A percentile compares a stretch with the other conserved stretches of the same genome.
Conservation (phyloP, 805 yeast genomes). For the Myxozyma monticola region DNA sequence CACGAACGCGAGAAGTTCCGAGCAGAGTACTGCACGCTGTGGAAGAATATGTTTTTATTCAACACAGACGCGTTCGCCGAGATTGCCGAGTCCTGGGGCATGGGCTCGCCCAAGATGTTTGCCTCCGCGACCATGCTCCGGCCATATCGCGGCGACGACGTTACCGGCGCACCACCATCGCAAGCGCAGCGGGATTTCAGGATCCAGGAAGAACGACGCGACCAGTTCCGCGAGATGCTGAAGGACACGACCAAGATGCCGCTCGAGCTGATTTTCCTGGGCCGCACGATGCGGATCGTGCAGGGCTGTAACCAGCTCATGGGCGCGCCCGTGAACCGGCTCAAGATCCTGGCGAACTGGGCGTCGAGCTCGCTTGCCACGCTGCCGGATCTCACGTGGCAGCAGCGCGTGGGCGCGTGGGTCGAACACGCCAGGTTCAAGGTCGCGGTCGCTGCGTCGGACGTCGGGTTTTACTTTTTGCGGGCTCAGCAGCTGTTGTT, state of each 20-base stretch:
- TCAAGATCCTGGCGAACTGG: constrained; percentile 60
- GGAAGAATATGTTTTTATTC: constrained; percentile 61
- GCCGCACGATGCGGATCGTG: constrained; percentile 71
- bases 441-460: constrained; percentile 19
- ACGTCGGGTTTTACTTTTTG: constrained; percentile 38
- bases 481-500: constrained; percentile 41
- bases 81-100: constrained; percentile 65
- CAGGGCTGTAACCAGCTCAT: constrained; percentile 65
- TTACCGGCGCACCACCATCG: not conserved
- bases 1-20: constrained; percentile 53
- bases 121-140: constrained; percentile 56
- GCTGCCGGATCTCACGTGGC: constrained; percentile 1
- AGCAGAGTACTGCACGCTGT: constrained; percentile 57
- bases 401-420: constrained; percentile 14
- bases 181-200: constrained; percentile 39
- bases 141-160: constrained; percentile 40
- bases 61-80: constrained; percentile 50
- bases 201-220: constrained; percentile 46
- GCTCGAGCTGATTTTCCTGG: constrained; percentile 60
- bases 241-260: constrained; percentile 68
- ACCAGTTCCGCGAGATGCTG: constrained; percentile 56
- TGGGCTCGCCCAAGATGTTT: constrained; percentile 62
- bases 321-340: constrained; percentile 74
- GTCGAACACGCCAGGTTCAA: constrained; percentile 9
- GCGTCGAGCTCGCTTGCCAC: constrained; percentile 41